Evolutionary conservation across 1,284 basidiomycete species (phyloP).

Genomic region (Irpex sp.): DNA sequence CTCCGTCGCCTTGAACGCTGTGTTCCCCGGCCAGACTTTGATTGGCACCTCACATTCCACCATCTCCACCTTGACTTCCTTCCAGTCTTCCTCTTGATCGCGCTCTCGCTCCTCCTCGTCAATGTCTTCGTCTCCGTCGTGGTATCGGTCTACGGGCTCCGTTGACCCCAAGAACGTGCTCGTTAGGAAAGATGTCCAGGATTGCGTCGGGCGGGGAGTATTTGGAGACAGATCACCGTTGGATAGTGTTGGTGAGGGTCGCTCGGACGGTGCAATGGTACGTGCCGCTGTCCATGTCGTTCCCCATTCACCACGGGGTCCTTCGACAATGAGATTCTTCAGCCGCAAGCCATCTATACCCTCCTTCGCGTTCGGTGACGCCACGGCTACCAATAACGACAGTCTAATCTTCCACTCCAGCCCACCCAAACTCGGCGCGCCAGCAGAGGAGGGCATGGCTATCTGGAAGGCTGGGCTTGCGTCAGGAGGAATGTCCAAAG

Average conservation of each 20-base stretch:
- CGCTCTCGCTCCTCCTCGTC: conserved; percentile 18
- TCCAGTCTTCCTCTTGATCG: conserved; percentile 55
- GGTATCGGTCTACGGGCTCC: conserved; percentile 41
- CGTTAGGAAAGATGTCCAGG: conserved; percentile 56
- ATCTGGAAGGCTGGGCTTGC: conserved; percentile 81
- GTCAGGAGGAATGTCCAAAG: conserved; percentile 86
- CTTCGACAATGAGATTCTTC: conserved; percentile 55
- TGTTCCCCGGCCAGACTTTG: conserved; percentile 84
- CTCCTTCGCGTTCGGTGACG: conserved; percentile 36
- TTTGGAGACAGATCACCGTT: conserved; percentile 8
- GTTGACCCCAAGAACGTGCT: conserved; percentile 46
- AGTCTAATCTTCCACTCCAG: conserved; percentile 85
- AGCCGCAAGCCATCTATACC: conserved; percentile 50
- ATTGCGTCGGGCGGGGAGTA: conserved; percentile 14
- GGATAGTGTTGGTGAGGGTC: conserved; percentile 20
- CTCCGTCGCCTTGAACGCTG: conserved; percentile 79
- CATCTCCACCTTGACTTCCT: conserved; percentile 65
- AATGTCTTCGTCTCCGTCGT: conserved; percentile 50
- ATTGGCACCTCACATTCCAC: conserved; percentile 93
- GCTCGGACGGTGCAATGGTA: conserved; percentile 60
- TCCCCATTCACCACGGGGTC: conserved; percentile 61
- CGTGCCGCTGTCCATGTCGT: conserved; percentile 58
- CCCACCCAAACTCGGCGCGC: conserved; percentile 46
- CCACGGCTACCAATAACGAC: conserved; percentile 76
- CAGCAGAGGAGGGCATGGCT: conserved; percentile 25